Percentiles rank a stretch among this genome's conserved stretches.
phyloP scores from a whole-genome alignment of 2,329 filamentous ascomycete genomes.

The Sporothrix brunneoviolacea region DNA sequence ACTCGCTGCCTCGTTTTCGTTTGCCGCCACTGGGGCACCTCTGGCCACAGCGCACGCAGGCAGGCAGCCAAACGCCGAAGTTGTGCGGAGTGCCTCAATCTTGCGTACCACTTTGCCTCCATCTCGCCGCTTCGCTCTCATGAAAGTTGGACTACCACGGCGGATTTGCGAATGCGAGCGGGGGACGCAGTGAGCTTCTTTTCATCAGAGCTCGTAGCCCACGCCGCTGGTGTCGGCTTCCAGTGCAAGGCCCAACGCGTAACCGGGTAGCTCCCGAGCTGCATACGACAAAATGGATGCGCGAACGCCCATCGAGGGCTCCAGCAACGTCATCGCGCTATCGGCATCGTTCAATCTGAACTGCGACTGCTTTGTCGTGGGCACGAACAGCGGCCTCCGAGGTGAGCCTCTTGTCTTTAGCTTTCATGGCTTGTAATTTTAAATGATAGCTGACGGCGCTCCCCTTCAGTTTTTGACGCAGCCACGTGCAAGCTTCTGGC shows the following conservation, averaged over 20 bases:
- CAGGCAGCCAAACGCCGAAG: background rate
- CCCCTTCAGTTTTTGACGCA: constrained; percentile 58
- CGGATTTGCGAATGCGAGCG: background rate
- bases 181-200: background rate
- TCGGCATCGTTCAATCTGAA: constrained; percentile 83
- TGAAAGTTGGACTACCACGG: background rate
- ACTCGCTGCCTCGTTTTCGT: background rate
- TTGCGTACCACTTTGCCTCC: too few relatives aligned
- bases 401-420: constrained; percentile 9
- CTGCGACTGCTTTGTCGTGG: constrained; percentile 78
- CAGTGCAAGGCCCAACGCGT: background rate
- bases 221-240: too few relatives aligned
- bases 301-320: constrained; percentile 73
- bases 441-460: background rate
- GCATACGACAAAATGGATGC: constrained; percentile 75
- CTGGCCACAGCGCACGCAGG: too few relatives aligned
- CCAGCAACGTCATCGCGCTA: constrained; percentile 66
- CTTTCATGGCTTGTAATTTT: too few relatives aligned
- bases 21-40: too few relatives aligned
- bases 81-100: background rate
- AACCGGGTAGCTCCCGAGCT: too few relatives aligned
- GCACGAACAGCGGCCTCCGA: constrained; percentile 31
- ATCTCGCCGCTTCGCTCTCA: background rate
- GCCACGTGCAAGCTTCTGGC: constrained; percentile 64
- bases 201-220: background rate